phyloP scores from a whole-genome alignment of 305 asterid genomes.

The Rubia peregrina region DNA sequence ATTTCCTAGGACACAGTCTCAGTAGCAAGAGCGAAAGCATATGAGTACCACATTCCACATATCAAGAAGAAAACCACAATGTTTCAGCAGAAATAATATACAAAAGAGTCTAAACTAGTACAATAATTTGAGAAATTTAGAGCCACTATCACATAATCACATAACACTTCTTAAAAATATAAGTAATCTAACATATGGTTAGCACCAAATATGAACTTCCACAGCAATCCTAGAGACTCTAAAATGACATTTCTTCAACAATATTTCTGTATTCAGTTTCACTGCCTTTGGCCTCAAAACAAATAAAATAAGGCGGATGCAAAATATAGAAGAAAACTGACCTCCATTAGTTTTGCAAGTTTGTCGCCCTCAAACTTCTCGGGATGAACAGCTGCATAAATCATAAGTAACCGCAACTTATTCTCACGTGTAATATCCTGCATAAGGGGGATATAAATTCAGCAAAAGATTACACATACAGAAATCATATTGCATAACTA shows the following conservation, averaged over 20 bases:
- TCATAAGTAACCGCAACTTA: slow-evolving; percentile 91
- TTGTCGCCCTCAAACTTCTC: slow-evolving; percentile 88
- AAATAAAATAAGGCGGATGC: background rate
- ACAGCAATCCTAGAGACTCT: background rate
- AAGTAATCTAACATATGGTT: background rate
- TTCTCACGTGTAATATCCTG: slow-evolving; percentile 85
- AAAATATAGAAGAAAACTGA: slow-evolving; percentile 19
- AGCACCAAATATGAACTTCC: background rate
- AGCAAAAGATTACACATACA: slow-evolving; percentile 13
- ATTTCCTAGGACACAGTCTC: background rate
- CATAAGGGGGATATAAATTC: slow-evolving; percentile 17
- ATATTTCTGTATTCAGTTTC: background rate
- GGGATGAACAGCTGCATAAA: slow-evolving; percentile 88
- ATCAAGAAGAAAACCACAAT: background rate
- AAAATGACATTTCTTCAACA: background rate
- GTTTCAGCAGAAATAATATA: background rate
- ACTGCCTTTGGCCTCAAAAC: background rate
- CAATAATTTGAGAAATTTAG: background rate
- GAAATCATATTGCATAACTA: slow-evolving; percentile 14
- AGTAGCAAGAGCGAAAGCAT: background rate
- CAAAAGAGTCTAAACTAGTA: background rate
- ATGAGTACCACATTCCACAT: background rate
- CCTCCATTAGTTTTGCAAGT: slow-evolving; percentile 89
- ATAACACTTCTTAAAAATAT: background rate
- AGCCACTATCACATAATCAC: background rate